Conservation (phyloP, 441 rosid species). For the Croton setiger region DNA sequence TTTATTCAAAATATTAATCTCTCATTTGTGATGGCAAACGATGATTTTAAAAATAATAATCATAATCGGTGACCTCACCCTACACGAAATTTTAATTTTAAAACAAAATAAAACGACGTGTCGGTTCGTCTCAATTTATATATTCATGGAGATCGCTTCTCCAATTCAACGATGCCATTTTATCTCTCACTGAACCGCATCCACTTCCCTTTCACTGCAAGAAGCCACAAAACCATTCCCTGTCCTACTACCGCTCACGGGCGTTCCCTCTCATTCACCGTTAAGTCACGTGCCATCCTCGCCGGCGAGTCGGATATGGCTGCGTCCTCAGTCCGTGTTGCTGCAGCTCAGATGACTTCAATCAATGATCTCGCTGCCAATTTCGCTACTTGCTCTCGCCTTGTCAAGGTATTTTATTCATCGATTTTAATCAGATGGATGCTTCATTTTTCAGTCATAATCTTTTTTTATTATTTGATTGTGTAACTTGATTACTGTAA, state of each 20-base stretch:
- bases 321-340: slow-evolving; percentile 62
- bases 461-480: not conserved
- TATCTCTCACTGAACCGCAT: not conserved
- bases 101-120: not conserved
- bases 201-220: slow-evolving; percentile 4
- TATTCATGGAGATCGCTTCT: not conserved
- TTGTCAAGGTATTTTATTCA: slow-evolving; percentile 50
- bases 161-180: slow-evolving; percentile 5
- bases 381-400: slow-evolving; percentile 85
- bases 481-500: not conserved
- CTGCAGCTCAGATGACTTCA: slow-evolving; percentile 97
- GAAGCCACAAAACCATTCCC: not conserved
- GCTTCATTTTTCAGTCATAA: not conserved
- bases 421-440: not conserved
- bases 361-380: slow-evolving; percentile 75
- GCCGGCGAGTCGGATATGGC: slow-evolving; percentile 43
- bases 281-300: slow-evolving; percentile 29
- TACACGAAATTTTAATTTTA: too few relatives aligned
- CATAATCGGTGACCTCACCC: too few relatives aligned
- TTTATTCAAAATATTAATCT: too few relatives aligned
- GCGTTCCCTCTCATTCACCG: slow-evolving; percentile 10
- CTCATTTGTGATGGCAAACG: too few relatives aligned
- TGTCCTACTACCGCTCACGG: slow-evolving; percentile 9
- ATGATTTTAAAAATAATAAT: too few relatives aligned
- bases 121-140: not conserved